Base-by-base conservation (phyloP, 2,329 filamentous ascomycete species). In the Microcyclosporella mali region DNA sequence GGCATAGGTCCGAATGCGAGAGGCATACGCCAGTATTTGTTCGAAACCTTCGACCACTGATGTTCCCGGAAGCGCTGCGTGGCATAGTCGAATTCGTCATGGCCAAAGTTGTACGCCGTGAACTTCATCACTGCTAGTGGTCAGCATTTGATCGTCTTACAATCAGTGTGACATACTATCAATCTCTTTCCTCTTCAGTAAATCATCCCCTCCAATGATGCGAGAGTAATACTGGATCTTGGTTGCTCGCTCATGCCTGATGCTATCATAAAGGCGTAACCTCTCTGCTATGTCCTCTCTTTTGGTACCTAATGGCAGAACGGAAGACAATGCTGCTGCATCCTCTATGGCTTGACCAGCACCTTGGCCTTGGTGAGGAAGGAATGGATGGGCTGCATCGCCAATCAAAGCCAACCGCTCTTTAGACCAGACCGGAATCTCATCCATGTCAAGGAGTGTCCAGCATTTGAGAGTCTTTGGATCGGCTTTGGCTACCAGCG, bases 361-460 rank as follows among this genome's bases (percentile, higher is more conserved):
- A 2, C 80, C 81, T 56, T 82, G 78, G 0, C 73, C 79, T 61
- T 79, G 77, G 47, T 79, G 74, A 16, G 45, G 82, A 0, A 80
- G 65, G 53, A 85, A 84, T 0, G 82, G 80, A 57, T 86, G 82
- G 0, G 79, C 82, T 0, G 82, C 79, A 56, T 85, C 82, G 0
- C 82, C 82, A 0, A 85, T 60, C 0, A 84, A 59, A 1, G 71
- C 78, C 14, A 84, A 57, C 4, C 67, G 70, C 0, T 63, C 74
- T 2, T 74, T 70, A 0, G 69, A 65, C 74, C 79, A 85, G 0
- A 63, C 68, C 0, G 73, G 70, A 12, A 85, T 59, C 1, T 69
- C 63, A 3, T 76, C 71, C 75, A 83, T 82, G 49, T 85, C 82
- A 3, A 81, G 57, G 1, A 83, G 60, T 16, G 70, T 72, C 78